phyloP scores from a whole-genome alignment of 805 yeast species.

The Pichia occidentalis region DNA sequence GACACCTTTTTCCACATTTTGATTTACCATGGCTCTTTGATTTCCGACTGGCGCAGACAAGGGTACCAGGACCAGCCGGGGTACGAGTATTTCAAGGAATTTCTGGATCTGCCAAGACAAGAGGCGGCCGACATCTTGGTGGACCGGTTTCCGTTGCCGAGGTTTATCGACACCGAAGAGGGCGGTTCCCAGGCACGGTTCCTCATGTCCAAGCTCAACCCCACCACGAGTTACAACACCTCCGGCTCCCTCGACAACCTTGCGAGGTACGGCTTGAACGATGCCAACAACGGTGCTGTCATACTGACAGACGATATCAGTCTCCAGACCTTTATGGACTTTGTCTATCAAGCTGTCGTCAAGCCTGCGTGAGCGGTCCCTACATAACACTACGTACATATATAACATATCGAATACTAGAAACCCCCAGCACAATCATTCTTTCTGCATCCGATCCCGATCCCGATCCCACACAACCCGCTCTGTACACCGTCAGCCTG shows the following conservation, averaged over 20 bases:
- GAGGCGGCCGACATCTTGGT: conserved; percentile 61
- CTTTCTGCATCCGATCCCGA: background rate
- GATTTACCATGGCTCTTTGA: conserved; percentile 58
- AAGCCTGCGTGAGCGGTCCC: no score
- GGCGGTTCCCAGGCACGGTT: conserved; percentile 74
- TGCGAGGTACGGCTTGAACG: conserved; percentile 22
- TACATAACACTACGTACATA: no score
- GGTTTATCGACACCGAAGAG: conserved; percentile 68
- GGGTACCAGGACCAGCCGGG: conserved; percentile 59
- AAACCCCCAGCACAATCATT: background rate
- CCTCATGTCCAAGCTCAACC: conserved; percentile 62
- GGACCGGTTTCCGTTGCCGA: conserved; percentile 65
- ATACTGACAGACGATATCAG: conserved; percentile 56
- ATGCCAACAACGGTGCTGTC: conserved; percentile 28
- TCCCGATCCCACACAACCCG: background rate
- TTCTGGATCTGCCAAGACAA: conserved; percentile 52
- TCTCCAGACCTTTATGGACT: conserved; percentile 51
- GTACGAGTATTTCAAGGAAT: conserved; percentile 51
- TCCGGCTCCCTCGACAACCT: conserved; percentile 16
- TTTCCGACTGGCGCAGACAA: conserved; percentile 61
- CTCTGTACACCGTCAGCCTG: no score
- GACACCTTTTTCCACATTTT: conserved; percentile 67
- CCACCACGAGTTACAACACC: conserved; percentile 49
- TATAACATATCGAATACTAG: background rate
- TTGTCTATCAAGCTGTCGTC: conserved; percentile 35